These are phyloP conservation scores for Stemphylium vesicarium DNA, from an alignment of 2,329 filamentous ascomycete species.

Conservation along the genomic window DNA sequence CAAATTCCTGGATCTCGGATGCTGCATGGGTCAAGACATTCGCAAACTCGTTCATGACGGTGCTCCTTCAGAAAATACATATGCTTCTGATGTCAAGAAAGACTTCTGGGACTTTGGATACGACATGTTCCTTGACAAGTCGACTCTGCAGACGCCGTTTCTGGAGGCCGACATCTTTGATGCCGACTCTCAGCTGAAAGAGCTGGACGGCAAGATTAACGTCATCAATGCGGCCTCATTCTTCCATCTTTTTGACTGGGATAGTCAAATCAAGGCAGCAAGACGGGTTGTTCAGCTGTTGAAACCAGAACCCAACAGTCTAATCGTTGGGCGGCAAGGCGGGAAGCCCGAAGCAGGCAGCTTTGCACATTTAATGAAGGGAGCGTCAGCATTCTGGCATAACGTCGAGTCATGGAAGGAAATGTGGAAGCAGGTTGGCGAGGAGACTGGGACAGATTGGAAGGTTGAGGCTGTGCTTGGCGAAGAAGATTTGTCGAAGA, in stretches of 20 bases:
- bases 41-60: slow-evolving; percentile 54
- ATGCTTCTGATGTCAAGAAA: slow-evolving; percentile 50
- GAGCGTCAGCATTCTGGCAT: slow-evolving; percentile 44
- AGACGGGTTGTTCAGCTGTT: slow-evolving; percentile 43
- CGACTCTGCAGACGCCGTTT: slow-evolving; percentile 57
- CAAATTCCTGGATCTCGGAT: slow-evolving; percentile 51
- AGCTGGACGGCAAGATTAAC: slow-evolving; percentile 50
- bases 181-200: slow-evolving; percentile 35
- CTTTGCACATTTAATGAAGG: slow-evolving; percentile 23
- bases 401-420: slow-evolving; percentile 45
- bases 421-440: slow-evolving; percentile 50
- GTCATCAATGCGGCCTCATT: slow-evolving; percentile 52
- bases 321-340: slow-evolving; percentile 51
- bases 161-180: slow-evolving; percentile 59
- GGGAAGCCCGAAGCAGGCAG: slow-evolving; percentile 41
- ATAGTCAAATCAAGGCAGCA: slow-evolving; percentile 48
- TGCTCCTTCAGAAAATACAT: slow-evolving; percentile 49
- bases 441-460: slow-evolving; percentile 48
- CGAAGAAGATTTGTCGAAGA: slow-evolving; percentile 30
- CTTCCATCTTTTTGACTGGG: slow-evolving; percentile 54
- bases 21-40: slow-evolving; percentile 55
- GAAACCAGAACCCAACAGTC: slow-evolving; percentile 39
- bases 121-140: slow-evolving; percentile 45
- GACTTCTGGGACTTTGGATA: slow-evolving; percentile 63
- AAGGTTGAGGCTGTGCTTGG: slow-evolving; percentile 38